Evolutionary conservation across 495 filamentous ascomycete species (phyloP).

Genomic region (Neurospora sp.): DNA sequence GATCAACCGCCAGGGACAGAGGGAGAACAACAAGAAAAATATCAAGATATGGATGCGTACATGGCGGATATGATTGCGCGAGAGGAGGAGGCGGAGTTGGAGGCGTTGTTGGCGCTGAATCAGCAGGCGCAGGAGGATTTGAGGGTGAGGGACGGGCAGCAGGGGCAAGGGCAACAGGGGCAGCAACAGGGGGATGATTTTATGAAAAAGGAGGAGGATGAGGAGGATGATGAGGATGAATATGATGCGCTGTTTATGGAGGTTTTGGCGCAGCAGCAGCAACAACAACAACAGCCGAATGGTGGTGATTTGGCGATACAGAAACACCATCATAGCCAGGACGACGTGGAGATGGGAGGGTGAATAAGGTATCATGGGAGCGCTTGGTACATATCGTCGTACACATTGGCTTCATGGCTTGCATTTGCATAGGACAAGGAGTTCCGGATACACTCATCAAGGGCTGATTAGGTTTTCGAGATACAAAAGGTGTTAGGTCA

Average conservation of each 20-base stretch:
- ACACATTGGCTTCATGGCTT: background rate
- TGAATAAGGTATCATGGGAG: background rate
- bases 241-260: conserved; percentile 54
- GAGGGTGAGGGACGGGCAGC: background rate
- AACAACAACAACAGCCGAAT: background rate
- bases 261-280: conserved; percentile 8
- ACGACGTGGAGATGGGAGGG: conserved; percentile 25
- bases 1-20: conserved; percentile 15
- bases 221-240: conserved; percentile 21
- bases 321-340: background rate
- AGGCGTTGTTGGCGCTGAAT: conserved; percentile 42
- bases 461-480: background rate
- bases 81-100: conserved; percentile 48
- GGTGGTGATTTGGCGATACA: background rate
- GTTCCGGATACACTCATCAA: background rate
- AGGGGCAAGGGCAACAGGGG: background rate
- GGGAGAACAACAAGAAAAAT: background rate
- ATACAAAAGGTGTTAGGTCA: background rate
- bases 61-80: conserved; percentile 36
- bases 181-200: conserved; percentile 8
- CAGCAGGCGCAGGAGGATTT: conserved; percentile 6
- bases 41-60: conserved; percentile 28
- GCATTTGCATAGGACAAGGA: background rate
- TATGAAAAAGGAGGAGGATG: conserved; percentile 40
- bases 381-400: background rate